Base-by-base conservation (phyloP, 148 eudicot genomes). In the Gaultheria prostrata region DNA sequence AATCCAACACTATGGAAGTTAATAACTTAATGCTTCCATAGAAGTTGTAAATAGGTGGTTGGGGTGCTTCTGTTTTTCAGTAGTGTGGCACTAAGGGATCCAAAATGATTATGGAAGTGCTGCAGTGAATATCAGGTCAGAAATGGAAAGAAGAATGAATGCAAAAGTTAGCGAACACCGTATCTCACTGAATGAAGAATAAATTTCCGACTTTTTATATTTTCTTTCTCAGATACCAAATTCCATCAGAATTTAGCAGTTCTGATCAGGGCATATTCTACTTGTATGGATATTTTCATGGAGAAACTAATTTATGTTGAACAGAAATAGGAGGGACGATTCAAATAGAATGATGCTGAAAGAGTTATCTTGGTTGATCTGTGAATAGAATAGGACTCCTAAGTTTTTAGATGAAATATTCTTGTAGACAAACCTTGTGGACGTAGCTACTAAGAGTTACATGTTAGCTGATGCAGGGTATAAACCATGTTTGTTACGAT, bases 101-200 rank as follows among this genome's bases (percentile, higher is more conserved):
- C 77, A 73, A 39, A 45, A 73, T 73, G 49, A 73, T 73, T 43
- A n/a, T 35, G 77, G 18, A 35, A 73, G 24, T 39, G 77, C 14
- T 8, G 77, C 24, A 20, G 77, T 39, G 28, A 39, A 9, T 39
- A 39, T 30, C 13, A 3, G 69, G 69, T 24, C 69, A 26, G 12
- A 35, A 26, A 33, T 8, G 4, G 46, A 32, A 73, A 17, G n/a
- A 6, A 65, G n/a, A 65, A 24, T 9, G 30, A 65, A 65, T 26
- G 71, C 12, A 24, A 65, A 26, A 24, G n/a, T 26, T 65, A 63
- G 33, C 0, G 24, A 63, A 51, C 18, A 53, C 18, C 15, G 18
- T 53, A 53, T 53, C 4, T 14, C 70, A 26, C 33, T 43, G 11
- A 32, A 69, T 10, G 74, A 18, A 18, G 14, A 12, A 10, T 11